Percentiles rank a stretch among this genome's conserved stretches.
Conservation (phyloP, 2,329 filamentous ascomycete species). For the Lojkania enalia region DNA sequence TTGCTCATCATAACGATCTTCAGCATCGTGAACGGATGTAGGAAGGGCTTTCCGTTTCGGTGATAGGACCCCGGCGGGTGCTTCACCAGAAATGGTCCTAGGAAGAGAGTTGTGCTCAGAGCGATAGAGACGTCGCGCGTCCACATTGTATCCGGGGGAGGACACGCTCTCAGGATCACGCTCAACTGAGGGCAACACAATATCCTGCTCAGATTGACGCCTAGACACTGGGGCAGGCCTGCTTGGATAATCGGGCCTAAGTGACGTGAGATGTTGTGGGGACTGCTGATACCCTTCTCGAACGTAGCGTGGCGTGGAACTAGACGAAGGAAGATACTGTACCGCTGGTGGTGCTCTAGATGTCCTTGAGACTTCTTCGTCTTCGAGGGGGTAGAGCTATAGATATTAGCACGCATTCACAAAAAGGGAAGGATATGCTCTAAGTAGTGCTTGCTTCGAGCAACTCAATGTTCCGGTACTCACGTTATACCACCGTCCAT, state of each 20-base stretch:
- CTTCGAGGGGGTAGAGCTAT: conserved; percentile 37
- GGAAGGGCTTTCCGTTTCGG: conserved; percentile 25
- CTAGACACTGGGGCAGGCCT: conserved; percentile 18
- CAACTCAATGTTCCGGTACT: conserved; percentile 25
- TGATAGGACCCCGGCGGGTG: conserved; percentile 14
- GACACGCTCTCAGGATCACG: conserved; percentile 18
- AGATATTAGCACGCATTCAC: conserved; percentile 22
- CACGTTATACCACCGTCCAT: conserved; percentile 40
- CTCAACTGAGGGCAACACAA: conserved; percentile 41
- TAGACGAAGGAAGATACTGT: conserved; percentile 21
- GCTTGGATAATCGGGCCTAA: conserved; percentile 18
- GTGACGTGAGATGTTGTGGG: conserved; percentile 13
- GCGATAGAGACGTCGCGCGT: not conserved
- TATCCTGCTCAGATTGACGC: conserved; percentile 35
- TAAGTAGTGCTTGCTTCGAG: conserved; percentile 15
- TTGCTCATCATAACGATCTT: conserved; percentile 10
- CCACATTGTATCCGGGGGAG: not conserved
- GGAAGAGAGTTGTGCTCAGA: not conserved
- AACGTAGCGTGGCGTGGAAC: conserved; percentile 11
- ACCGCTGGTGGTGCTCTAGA: conserved; percentile 10
- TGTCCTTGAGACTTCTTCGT: conserved; percentile 5
- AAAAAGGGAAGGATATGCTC: conserved; percentile 8
- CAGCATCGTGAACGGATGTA: conserved; percentile 12
- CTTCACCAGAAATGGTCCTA: too few species aligned
- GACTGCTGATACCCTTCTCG: conserved; percentile 19